Evolutionary conservation across 1,284 basidiomycete genomes (phyloP).

Genomic region (Waitea zeae): DNA sequence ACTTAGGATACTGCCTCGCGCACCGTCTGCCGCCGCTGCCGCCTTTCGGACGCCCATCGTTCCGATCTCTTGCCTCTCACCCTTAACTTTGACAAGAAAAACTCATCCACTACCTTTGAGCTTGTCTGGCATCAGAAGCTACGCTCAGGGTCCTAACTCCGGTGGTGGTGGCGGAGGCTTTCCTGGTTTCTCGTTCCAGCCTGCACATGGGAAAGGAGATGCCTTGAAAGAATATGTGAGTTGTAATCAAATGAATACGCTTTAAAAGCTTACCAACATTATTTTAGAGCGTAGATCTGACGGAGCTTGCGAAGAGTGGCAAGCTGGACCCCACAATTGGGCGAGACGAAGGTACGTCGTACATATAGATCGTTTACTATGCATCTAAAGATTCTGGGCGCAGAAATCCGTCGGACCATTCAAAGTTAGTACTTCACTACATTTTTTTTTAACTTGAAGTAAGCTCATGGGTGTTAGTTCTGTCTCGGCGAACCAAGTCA

Average conservation of each 20-base stretch:
- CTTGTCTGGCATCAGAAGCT: too few relatives aligned
- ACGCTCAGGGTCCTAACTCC: too few relatives aligned
- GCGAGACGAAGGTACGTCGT: slow-evolving; percentile 52
- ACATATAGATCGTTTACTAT: neutral
- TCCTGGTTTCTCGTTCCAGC: slow-evolving; percentile 38
- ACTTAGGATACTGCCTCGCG: too few relatives aligned
- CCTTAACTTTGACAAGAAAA: too few relatives aligned
- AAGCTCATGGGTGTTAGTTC: slow-evolving; percentile 21
- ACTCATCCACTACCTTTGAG: too few relatives aligned
- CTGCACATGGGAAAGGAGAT: slow-evolving; percentile 56
- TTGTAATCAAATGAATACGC: slow-evolving; percentile 6
- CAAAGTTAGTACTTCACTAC: slow-evolving; percentile 42
- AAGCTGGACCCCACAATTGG: slow-evolving; percentile 87
- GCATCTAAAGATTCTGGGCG: neutral
- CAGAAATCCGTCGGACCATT: slow-evolving; percentile 80
- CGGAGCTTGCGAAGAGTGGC: slow-evolving; percentile 66
- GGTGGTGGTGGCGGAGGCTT: slow-evolving; percentile 16
- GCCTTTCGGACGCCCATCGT: too few relatives aligned
- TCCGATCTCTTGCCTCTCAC: too few relatives aligned
- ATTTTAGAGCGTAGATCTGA: slow-evolving; percentile 72
- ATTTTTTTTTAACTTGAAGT: neutral
- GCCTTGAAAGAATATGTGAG: slow-evolving; percentile 72
- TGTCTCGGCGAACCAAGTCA: slow-evolving; percentile 70
- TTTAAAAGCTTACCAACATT: neutral
- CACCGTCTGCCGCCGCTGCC: too few relatives aligned